Evolutionary conservation across 2,329 filamentous ascomycete species (phyloP), one percentile per base, ranked within the genome.

Genomic region (Fusarium sp.): DNA sequence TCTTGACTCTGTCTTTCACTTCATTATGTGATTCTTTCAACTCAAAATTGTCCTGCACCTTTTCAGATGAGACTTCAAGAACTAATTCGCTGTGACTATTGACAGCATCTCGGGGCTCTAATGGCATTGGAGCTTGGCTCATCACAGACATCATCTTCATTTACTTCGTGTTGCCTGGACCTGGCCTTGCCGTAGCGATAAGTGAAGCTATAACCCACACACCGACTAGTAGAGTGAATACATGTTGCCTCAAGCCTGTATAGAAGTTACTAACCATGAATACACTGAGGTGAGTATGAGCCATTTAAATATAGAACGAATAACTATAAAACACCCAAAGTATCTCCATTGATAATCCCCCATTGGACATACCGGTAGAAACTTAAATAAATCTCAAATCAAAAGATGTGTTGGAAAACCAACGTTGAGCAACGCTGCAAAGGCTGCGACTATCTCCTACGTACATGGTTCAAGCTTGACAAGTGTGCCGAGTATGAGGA

Each of bases 311-410:
- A 24, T 9, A 6, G 6, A 20, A n/a, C 5, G 7, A 7, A 20
- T 6, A 50, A 28, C 14, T 30, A 50, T 6, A 24, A n/a, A 50
- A 48, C 20, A 8, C 32, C 32, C 8, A 34, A 15, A 22, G 4
- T 22, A 22, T 20, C 7, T 7, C 15, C 6, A 20, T 18, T 6
- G 30, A 6, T 0, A 7, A 3, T 14, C 17, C 7, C 3, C 5
- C 5, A 1, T 13, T 20, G 4, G 17, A 8, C 3, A 20, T 13
- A 24, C 4, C 8, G 8, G 3, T 2, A 51, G 13, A 51, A 51
- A 51, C 22, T 13, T 5, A 34, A 24, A 51, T 5, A 51, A 8
- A 20, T 10, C 12, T 24, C 22, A 8, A 32, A n/a, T 17, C 22
- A 51, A 8, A 34, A 20, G 4, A 24, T 26, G 48, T 34, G 22